phyloP scores from a whole-genome alignment of 2,329 filamentous ascomycete species.

The Akanthomyces lecanii region DNA sequence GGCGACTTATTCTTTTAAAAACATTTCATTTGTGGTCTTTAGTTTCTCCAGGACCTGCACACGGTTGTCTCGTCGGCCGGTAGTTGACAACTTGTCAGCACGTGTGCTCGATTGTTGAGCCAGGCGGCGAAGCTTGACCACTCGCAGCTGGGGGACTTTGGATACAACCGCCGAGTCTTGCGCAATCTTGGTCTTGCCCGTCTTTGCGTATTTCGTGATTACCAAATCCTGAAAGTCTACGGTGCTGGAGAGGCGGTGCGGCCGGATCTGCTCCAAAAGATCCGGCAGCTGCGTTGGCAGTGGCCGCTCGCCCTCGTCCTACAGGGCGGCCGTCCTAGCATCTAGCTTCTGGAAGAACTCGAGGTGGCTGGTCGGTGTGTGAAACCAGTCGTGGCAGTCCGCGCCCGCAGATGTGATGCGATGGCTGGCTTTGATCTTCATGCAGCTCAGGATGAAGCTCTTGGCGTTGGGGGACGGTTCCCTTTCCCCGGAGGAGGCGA shows the following conservation, averaged over 20 bases:
- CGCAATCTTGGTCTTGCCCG: background rate
- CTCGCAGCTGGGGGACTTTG: background rate
- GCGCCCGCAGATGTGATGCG: conserved; percentile 29
- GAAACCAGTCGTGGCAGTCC: conserved; percentile 32
- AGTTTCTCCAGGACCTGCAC: conserved; percentile 28
- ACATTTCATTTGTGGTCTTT: conserved; percentile 27
- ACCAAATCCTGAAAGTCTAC: background rate
- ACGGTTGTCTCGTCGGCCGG: conserved; percentile 17
- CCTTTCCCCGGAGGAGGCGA: background rate
- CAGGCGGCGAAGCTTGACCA: background rate
- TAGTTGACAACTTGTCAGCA: background rate
- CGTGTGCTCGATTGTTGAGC: too few species aligned
- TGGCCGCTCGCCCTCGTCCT: conserved; percentile 28
- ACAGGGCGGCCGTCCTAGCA: conserved; percentile 25
- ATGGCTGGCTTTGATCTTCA: conserved; percentile 25
- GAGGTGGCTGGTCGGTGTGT: conserved; percentile 28
- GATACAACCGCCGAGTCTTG: background rate
- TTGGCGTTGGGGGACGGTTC: conserved; percentile 25
- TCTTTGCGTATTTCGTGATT: background rate
- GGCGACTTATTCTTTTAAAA: conserved; percentile 20
- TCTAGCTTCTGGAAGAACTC: conserved; percentile 32
- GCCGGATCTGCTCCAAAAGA: conserved; percentile 17
- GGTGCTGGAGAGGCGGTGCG: background rate
- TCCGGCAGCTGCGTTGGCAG: conserved; percentile 32
- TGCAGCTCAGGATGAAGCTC: conserved; percentile 30